phyloP scores from a whole-genome alignment of 129 eudicot genomes.

The Pittosporum tobira region DNA sequence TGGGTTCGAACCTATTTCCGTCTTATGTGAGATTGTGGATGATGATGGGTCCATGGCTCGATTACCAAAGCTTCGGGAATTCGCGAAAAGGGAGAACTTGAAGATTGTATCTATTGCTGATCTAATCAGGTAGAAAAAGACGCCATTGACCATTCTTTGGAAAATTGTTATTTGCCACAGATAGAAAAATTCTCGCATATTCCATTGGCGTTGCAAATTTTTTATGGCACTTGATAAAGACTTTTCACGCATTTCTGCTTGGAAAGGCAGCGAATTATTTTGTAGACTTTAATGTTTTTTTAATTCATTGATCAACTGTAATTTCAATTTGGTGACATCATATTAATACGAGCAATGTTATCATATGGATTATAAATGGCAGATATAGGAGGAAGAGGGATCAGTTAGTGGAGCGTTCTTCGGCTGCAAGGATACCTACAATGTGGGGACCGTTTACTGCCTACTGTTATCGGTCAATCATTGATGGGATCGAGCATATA shows the following conservation, averaged over 20 bases:
- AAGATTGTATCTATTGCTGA: conserved; percentile 71
- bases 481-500: conserved; percentile 82
- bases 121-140: conserved; percentile 46
- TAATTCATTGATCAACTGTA: not conserved
- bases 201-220: not conserved
- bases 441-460: conserved; percentile 85
- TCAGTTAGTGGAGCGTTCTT: conserved; percentile 61
- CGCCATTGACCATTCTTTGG: not conserved
- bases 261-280: not conserved
- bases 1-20: conserved; percentile 79
- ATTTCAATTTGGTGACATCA: not conserved
- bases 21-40: conserved; percentile 87
- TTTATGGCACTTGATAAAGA: not conserved
- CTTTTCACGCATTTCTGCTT: not conserved
- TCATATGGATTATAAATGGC: conserved; percentile 17
- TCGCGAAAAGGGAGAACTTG: conserved; percentile 49
- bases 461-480: conserved; percentile 56
- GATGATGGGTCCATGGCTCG: conserved; percentile 99
- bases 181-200: not conserved
- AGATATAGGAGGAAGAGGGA: conserved; percentile 81
- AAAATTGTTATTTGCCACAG: not conserved
- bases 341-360: not conserved
- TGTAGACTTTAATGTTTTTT: not conserved
- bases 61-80: conserved; percentile 62
- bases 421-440: conserved; percentile 84